Percentiles rank a stretch among this genome's conserved stretches.
Conservation (phyloP, 371 early-diverging fungal genomes). For the Rhizopus stolonifer region DNA sequence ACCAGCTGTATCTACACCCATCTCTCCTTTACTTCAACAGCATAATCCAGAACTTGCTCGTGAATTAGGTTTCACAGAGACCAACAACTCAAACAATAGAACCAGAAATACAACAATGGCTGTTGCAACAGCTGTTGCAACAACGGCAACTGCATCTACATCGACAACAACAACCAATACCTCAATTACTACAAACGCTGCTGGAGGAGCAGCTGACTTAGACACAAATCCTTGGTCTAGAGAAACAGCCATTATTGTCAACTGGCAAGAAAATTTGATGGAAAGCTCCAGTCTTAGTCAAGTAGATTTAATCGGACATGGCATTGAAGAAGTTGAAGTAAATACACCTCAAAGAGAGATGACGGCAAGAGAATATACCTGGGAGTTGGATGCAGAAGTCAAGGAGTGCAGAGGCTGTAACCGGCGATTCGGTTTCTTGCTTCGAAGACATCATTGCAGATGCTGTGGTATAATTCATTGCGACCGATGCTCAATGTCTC, state of each 20-base stretch:
- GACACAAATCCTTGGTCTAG: constrained; percentile 4
- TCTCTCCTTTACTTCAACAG: constrained; percentile 26
- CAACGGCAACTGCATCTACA: neutral
- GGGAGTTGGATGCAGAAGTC: constrained; percentile 69
- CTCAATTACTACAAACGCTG: constrained; percentile 3
- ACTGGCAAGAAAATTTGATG: constrained; percentile 19
- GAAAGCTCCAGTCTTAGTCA: constrained; percentile 26
- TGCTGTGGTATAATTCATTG: constrained; percentile 78
- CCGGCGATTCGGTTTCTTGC: constrained; percentile 55
- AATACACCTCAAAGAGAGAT: neutral
- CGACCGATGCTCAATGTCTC: constrained; percentile 61
- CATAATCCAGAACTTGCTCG: constrained; percentile 9
- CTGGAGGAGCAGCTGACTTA: neutral
- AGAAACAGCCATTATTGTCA: constrained; percentile 6
- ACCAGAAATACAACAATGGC: neutral
- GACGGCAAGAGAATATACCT: constrained; percentile 36
- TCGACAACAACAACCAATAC: neutral
- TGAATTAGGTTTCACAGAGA: constrained; percentile 28
- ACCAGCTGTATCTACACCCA: constrained; percentile 35
- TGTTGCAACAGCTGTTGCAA: neutral
- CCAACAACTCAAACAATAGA: neutral
- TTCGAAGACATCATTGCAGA: constrained; percentile 79
- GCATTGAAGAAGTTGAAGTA: constrained; percentile 11
- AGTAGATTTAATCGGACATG: constrained; percentile 33
- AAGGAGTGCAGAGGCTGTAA: constrained; percentile 59